Base-by-base conservation (phyloP, 805 yeast genomes). In the Wickerhamomyces rabaulensis region DNA sequence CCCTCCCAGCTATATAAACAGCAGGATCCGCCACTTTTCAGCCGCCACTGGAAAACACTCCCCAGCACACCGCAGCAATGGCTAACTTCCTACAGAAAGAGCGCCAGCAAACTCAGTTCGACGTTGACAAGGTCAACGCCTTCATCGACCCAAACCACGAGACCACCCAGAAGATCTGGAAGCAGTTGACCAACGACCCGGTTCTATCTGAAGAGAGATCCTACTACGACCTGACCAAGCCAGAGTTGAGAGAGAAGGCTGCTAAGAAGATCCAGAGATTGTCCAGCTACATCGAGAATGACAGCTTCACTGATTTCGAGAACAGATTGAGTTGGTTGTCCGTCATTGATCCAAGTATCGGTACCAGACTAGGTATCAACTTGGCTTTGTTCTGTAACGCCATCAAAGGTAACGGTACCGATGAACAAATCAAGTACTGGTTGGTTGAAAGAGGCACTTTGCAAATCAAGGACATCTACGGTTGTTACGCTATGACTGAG, bases 401-500 rank as follows among this genome's bases (percentile, higher is more conserved):
- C 47, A 69, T 91, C 47, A 79, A 84, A 55, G 96, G 97, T 51
- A 85, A 87, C 57, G 98, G 97, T 53, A 84, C 97, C 9, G 75
- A 79, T 29, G 87, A 80, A 47, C 98, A 91, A 71, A 76, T 84
- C 57, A 71, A 80, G 39, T 92, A 83, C 68, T 91, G 97, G 97
- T 76, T 89, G 44, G 68, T 73, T 49, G 80, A 77, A 55, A 75
- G 85, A 58, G 90, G 87, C 54, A 80, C 89, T 10, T 62, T 72
- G 1, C 68, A 67, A 50, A 61, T 83, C 36, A 80, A 75, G 59
- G 85, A 78, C 50, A 72, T 84, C 19, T 60, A 59, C 59, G 97
- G 97, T 23, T 90, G 96, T 66, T 89, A 89, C 68, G 89, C 85
- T 40, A 89, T 89, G 97, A 90, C 96, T 15, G 97, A 89, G 68